Evolutionary conservation across 768 basidiomycete species (phyloP), one percentile per base, ranked within the genome.

Genomic region (Amanita molliuscula): DNA sequence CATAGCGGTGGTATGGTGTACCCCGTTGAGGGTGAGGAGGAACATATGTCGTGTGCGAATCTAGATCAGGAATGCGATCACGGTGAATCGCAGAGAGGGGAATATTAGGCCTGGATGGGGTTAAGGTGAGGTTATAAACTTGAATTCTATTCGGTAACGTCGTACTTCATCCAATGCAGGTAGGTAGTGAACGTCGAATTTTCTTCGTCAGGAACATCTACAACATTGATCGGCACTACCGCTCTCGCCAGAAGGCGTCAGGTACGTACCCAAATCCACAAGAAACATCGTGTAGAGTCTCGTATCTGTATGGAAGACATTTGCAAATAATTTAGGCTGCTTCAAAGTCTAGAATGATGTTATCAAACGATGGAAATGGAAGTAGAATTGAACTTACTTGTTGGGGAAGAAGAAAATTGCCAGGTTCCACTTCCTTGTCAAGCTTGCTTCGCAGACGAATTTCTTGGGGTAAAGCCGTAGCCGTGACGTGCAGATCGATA

Each of bases 11-110:
- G 66, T 89, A 92, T 0, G 81, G 79, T 9, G 92, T 85, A 44
- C 93, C 92, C 33, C 77, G 77, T 61, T 91, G 87, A 3, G 95
- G 95, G 56, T 96, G 92, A 3, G 94, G 96, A 4, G 95, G 88
- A 55, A 94, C 71, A 64, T 94, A 97, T 21, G 69, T 67, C 5
- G 84, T 86, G 62, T 88, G 85, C 1, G 71, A 64, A 54, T 77
- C 69, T 47, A 74, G 59, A 33, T 71, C 59, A 3, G 65, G 56
- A 46, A 79, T 63, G 42, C 69, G 69, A 56, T 60, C 49, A 57
- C 67, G 64, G 57, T 60, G 71, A n/a, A 68, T 70, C 1, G 78
- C 79, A 43, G 82, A 83, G 51, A 97, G 77, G 2, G 82, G 72
- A 52, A 96, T 76, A 63, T 95, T 93, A 29, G 89, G 88, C 55